phyloP scores from a whole-genome alignment of 768 basidiomycete species.

The Tulasnella sp. region DNA sequence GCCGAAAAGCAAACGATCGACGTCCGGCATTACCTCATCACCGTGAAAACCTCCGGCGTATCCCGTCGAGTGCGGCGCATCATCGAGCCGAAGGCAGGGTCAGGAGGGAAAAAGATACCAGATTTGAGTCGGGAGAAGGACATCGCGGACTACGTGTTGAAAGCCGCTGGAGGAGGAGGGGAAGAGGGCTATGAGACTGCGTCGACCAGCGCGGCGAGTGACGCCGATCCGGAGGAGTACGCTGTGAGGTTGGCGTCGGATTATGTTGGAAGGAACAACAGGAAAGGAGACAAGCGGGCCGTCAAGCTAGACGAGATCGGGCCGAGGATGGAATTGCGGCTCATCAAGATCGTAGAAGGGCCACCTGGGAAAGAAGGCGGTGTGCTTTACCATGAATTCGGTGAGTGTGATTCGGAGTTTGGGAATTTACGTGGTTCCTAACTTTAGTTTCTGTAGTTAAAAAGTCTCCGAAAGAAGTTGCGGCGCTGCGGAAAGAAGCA shows the following conservation, averaged over 20 bases:
- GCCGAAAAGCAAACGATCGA: slow-evolving; percentile 78
- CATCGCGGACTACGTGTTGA: slow-evolving; percentile 88
- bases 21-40: slow-evolving; percentile 90
- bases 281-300: slow-evolving; percentile 82
- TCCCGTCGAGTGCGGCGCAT: slow-evolving; percentile 85
- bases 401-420: slow-evolving; percentile 40
- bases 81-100: slow-evolving; percentile 51
- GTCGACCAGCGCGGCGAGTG: slow-evolving; percentile 67
- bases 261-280: slow-evolving; percentile 92
- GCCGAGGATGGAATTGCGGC: slow-evolving; percentile 83
- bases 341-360: slow-evolving; percentile 93
- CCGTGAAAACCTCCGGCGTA: slow-evolving; percentile 89
- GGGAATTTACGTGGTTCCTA: background rate
- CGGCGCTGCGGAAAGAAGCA: slow-evolving; percentile 61
- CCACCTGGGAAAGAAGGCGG: slow-evolving; percentile 87
- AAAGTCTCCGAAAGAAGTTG: slow-evolving; percentile 72
- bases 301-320: slow-evolving; percentile 91
- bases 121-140: slow-evolving; percentile 88
- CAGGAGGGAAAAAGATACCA: slow-evolving; percentile 43
- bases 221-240: slow-evolving; percentile 68
- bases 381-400: slow-evolving; percentile 91
- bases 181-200: slow-evolving; percentile 69
- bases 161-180: slow-evolving; percentile 34
- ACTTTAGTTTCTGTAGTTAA: slow-evolving; percentile 51
- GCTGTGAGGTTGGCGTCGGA: slow-evolving; percentile 79